phyloP scores from a whole-genome alignment of 73 alveolate genomes.

The Paramecium tetraurelia region DNA sequence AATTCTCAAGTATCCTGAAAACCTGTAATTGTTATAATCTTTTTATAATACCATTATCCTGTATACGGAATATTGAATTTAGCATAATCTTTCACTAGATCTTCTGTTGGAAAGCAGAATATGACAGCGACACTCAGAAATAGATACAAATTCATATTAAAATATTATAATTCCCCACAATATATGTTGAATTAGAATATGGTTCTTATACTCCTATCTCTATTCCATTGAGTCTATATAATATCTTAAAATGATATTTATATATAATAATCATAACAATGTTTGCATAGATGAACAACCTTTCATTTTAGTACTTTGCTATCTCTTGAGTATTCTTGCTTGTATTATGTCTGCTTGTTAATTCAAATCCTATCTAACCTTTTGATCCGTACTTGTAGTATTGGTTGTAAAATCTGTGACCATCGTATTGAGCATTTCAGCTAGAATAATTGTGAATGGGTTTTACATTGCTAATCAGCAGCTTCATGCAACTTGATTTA shows the following conservation, averaged over 20 bases:
- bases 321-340: slow-evolving; percentile 2
- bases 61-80: slow-evolving; percentile 29
- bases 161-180: too few relatives aligned
- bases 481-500: neutral
- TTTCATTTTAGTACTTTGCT: neutral
- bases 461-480: neutral
- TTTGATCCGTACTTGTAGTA: neutral
- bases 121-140: neutral
- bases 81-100: neutral
- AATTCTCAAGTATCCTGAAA: neutral
- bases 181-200: too few relatives aligned
- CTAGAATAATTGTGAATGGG: neutral
- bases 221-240: too few relatives aligned
- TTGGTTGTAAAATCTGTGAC: neutral
- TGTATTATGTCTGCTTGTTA: neutral
- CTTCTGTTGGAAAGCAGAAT: neutral
- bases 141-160: too few relatives aligned
- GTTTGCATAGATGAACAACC: neutral
- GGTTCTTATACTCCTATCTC: too few relatives aligned
- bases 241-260: too few relatives aligned
- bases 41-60: neutral
- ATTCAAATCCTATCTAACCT: neutral
- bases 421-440: neutral
- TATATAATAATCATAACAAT: neutral
- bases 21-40: neutral